Percentiles rank a stretch among this genome's conserved stretches.
Conservation (phyloP, 768 basidiomycete genomes). For the Leccinum rimulosum region DNA sequence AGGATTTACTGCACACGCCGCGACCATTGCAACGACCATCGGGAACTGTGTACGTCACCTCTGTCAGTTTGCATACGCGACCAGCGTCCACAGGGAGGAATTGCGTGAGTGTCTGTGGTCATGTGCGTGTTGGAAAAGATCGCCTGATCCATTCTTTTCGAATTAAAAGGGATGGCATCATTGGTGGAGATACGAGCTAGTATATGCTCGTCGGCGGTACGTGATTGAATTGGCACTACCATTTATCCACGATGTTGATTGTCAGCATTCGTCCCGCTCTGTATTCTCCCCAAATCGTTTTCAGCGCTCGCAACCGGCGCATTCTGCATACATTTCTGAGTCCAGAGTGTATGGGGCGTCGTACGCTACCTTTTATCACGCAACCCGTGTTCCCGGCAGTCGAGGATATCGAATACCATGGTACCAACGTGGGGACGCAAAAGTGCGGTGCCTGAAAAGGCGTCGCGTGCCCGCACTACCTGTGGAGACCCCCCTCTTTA, state of each 20-base stretch:
- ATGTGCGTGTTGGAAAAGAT: conserved; percentile 6
- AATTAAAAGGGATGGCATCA: conserved; percentile 51
- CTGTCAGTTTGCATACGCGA: neutral
- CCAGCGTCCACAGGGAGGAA: conserved; percentile 36
- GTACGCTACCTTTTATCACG: conserved; percentile 38
- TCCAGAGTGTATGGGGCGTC: conserved; percentile 90
- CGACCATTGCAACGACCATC: neutral
- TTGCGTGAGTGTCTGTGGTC: conserved; percentile 33
- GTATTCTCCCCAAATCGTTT: conserved; percentile 78
- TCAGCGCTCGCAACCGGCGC: conserved; percentile 73
- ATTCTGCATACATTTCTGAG: conserved; percentile 83
- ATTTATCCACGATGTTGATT: neutral
- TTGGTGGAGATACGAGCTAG: conserved; percentile 73
- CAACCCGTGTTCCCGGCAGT: neutral
- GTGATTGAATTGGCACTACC: neutral
- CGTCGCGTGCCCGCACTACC: no score
- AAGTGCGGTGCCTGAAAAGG: no score
- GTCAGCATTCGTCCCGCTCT: conserved; percentile 65
- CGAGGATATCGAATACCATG: no score
- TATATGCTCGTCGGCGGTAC: conserved; percentile 37
- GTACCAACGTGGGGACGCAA: no score
- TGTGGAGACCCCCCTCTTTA: no score
- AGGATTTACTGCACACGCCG: conserved; percentile 39
- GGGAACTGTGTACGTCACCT: conserved; percentile 48
- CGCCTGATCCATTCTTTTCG: neutral